These are phyloP conservation scores for Suillus subalutaceus DNA, from an alignment of 768 basidiomycete genomes.

Conservation along the genomic window DNA sequence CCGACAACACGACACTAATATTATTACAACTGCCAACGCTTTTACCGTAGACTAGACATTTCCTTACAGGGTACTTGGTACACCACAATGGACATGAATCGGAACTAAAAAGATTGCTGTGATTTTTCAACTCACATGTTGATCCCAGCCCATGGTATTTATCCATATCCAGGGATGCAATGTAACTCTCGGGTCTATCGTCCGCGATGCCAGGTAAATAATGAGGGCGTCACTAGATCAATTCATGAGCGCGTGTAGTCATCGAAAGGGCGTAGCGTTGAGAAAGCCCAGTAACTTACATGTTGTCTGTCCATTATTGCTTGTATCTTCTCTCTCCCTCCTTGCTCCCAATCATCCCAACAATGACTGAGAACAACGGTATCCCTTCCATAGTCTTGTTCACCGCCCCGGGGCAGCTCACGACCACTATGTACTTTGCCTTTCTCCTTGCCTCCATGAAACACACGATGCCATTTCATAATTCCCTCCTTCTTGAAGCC, in stretches of 20 bases:
- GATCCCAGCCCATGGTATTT: neutral
- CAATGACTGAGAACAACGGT: constrained; percentile 36
- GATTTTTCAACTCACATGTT: neutral
- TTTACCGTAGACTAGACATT: neutral
- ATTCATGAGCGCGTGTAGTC: neutral
- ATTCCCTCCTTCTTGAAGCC: constrained; percentile 49
- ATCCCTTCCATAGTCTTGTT: constrained; percentile 32
- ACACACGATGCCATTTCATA: constrained; percentile 38
- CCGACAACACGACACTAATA: too few relatives aligned
- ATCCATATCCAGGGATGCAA: neutral
- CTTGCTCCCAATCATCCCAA: constrained; percentile 48
- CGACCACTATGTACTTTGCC: constrained; percentile 28
- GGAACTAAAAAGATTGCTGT: neutral
- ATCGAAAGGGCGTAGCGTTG: neutral
- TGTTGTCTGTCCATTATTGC: neutral
- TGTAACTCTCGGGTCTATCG: too few relatives aligned
- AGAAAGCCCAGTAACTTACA: neutral
- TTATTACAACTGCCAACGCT: too few relatives aligned
- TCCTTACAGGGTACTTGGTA: neutral
- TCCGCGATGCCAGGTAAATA: neutral
- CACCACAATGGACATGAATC: neutral
- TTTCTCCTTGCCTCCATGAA: constrained; percentile 32
- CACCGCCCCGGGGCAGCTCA: constrained; percentile 24
- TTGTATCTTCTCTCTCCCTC: constrained; percentile 17
- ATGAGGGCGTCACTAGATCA: neutral